Percentiles rank a stretch among this genome's conserved stretches.
Conservation (phyloP, 768 basidiomycete species). For the Pleurotus tuber-regium region DNA sequence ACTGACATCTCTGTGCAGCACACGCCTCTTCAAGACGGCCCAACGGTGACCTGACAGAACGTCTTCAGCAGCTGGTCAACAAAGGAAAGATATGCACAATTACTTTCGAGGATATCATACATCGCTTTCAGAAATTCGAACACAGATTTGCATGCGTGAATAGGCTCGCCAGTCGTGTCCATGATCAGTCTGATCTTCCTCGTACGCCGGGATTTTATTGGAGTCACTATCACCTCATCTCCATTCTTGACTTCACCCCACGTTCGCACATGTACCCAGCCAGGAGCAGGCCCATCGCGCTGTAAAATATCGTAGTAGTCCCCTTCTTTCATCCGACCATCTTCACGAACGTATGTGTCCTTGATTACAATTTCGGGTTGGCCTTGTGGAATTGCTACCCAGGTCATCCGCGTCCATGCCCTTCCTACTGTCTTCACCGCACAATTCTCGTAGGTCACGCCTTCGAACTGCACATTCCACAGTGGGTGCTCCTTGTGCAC, state of each 20-base stretch:
- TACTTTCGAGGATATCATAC: conserved; percentile 9
- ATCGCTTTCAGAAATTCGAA: conserved; percentile 5
- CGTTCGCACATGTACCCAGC: not conserved
- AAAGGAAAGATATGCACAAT: no score
- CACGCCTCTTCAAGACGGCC: no score
- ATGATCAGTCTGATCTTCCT: not conserved
- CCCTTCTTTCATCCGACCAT: conserved; percentile 6
- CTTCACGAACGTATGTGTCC: conserved; percentile 4
- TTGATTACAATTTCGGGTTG: conserved; percentile 1
- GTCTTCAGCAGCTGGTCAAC: no score
- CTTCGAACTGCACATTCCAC: conserved; percentile 10
- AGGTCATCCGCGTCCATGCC: conserved; percentile 9
- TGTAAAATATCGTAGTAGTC: conserved; percentile 8
- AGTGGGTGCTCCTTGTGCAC: not conserved
- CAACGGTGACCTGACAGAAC: no score
- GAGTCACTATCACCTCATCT: not conserved
- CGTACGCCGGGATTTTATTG: not conserved
- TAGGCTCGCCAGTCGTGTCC: not conserved
- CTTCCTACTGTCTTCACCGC: conserved; percentile 6
- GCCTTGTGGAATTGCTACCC: not conserved
- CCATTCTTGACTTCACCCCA: not conserved
- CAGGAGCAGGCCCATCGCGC: not conserved
- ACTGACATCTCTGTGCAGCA: no score
- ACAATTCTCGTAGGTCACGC: not conserved
- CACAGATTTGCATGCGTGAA: not conserved